These are phyloP conservation scores for Paraphaeosphaeria minitans DNA, from an alignment of 2,329 filamentous ascomycete species.

Conservation along the genomic window DNA sequence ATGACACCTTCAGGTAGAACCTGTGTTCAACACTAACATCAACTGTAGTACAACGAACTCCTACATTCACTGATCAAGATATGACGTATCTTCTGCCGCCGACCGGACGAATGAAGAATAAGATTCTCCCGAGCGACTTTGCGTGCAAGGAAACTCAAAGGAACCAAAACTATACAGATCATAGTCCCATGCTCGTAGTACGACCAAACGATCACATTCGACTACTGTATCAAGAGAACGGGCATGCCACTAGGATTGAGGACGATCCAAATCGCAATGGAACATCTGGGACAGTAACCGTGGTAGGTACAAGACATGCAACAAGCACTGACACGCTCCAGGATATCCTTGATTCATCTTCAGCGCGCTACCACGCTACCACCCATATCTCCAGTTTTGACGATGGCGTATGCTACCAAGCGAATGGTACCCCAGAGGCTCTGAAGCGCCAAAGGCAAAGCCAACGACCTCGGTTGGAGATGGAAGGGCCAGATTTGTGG, in stretches of 20 bases:
- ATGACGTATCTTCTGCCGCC: constrained; percentile 15
- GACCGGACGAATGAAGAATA: not conserved
- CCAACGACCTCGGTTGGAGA: constrained; percentile 4
- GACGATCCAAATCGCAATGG: constrained; percentile 8
- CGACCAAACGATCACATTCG: constrained; percentile 10
- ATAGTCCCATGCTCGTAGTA: constrained; percentile 12
- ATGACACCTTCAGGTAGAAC: too few species aligned
- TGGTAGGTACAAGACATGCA: constrained; percentile 9
- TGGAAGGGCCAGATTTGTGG: constrained; percentile 11
- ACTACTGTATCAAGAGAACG: constrained; percentile 17
- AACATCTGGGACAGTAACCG: constrained; percentile 7
- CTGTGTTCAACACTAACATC: too few species aligned
- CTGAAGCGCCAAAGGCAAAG: not conserved
- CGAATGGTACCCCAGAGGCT: constrained; percentile 11
- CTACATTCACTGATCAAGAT: constrained; percentile 5
- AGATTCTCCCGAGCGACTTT: constrained; percentile 6
- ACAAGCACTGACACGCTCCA: constrained; percentile 13
- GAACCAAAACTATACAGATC: constrained; percentile 10
- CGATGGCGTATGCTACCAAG: constrained; percentile 14
- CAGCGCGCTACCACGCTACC: not conserved
- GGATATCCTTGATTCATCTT: constrained; percentile 2
- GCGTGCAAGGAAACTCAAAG: constrained; percentile 15
- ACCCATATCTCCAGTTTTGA: constrained; percentile 10
- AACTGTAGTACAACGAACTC: not conserved
- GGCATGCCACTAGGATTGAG: constrained; percentile 13